Base-by-base conservation (phyloP, 352 stramenopile species). In the Globisporangium ultimum region DNA sequence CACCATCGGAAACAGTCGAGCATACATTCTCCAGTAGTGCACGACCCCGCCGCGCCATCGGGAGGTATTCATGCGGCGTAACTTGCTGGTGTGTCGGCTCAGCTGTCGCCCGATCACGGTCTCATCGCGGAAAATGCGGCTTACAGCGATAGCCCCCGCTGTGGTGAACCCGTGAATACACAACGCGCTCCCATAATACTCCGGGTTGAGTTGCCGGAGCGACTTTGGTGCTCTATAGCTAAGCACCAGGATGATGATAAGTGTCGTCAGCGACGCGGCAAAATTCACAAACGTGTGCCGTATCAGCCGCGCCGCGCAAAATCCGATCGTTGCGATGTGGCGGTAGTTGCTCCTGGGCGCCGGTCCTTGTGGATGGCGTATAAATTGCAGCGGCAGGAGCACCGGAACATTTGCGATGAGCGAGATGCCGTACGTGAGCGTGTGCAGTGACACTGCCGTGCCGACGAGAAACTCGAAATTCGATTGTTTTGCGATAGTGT, bases 141-240 rank as follows among this genome's bases (percentile, higher is more conserved):
- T 60, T 18, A 53, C 41, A 22, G 48, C 58, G 22, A 69, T 17
- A 10, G 62, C 53, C 10, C 71, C 32, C 11, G 48, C 61, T 2
- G 71, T 67, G 42, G 66, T 67, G 47, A 67, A 70, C 4, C 57
- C 34, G 10, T 62, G 53, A 15, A 61, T 68, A 21, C 62, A 51
- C 5, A 69, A 53, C 2, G 48, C 58, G 46, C 57, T 36, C 28
- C 5, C 28, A 53, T 80, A 80, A 54, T 71, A 76, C 17, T 77
- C 63, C 21, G 63, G 14, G 20, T 68, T 72, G 42, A 72, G 36
- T 10, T 11, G 24, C 34, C 20, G 32, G 18, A 56, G 14, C 17
- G 9, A 14, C 0, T 17, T 14, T 36, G 36, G 36, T 2, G 38
- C 11, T 36, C 28, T 10, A 10, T 14, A 7, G 11, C 36, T 34